Base-by-base conservation (phyloP, 768 basidiomycete species). In the Cubamyces sp. region DNA sequence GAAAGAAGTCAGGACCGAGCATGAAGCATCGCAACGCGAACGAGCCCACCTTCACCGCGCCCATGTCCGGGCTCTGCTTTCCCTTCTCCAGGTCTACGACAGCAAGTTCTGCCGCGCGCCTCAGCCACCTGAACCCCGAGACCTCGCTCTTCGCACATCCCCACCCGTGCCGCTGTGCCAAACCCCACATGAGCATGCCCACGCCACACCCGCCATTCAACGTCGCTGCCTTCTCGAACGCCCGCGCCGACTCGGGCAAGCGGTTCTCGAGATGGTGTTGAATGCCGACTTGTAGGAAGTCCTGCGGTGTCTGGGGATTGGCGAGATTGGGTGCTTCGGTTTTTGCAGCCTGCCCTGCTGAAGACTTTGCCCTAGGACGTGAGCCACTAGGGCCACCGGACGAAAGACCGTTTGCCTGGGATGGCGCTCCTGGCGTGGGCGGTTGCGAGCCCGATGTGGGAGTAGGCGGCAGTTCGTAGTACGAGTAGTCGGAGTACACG, bases 161-260 rank as follows among this genome's bases (percentile, higher is more conserved):
- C 94, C 94, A 96, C 1, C 93, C 94, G 71, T 94, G 91, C 54
- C 94, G 79, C 68, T 94, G 76, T 30, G 92, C 79, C 43, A 96
- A 76, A 0, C 94, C 94, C 83, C 90, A 95, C 91, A 96, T 93
- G 61, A 96, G 74, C 92, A 94, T 95, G 18, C 94, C 94, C 4
- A 92, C 86, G 1, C 88, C 89, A 69, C 90, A 94, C 1, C 92
- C 94, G 1, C 93, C 93, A 53, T 80, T 76, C 62, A 84, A 78
- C 55, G 79, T 90, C 12, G 92, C 92, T 48, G 87, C 85, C 74
- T 82, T 82, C 76, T 94, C 91, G 70, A 94, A 93, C 73, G 79
- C 91, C 25, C 73, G 70, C 0, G 90, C 91, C 12, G 88, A 87
- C 67, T 91, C 88, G 47, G 71, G 70, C 5, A 94, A 77, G 45